Conservation (phyloP, 176 grass and related monocot genomes). For the Lolium rigidum region DNA sequence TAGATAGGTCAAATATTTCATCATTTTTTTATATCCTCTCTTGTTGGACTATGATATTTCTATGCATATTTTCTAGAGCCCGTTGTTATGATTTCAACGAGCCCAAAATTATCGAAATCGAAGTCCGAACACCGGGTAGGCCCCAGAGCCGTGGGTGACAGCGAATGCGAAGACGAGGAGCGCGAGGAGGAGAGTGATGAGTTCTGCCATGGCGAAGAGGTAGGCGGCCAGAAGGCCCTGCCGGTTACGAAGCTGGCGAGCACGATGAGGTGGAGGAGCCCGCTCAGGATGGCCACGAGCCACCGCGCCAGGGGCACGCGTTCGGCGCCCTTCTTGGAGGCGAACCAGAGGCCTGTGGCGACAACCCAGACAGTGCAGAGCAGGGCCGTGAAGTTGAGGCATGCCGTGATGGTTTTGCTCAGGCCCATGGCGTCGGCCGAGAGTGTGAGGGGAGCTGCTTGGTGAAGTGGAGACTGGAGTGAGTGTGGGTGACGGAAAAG, state of each 20-base stretch:
- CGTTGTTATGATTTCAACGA: too few relatives aligned
- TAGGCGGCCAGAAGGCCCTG: constrained; percentile 83
- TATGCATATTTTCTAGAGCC: too few relatives aligned
- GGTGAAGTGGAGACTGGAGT: neutral
- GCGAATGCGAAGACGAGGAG: constrained; percentile 80
- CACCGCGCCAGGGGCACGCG: constrained; percentile 55
- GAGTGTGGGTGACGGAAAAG: too few relatives aligned
- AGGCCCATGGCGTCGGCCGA: constrained; percentile 51
- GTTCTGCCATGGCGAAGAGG: constrained; percentile 85
- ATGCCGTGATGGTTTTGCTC: constrained; percentile 93
- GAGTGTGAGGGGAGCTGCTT: too few relatives aligned
- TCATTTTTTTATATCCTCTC: too few relatives aligned
- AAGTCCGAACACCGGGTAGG: constrained; percentile 43
- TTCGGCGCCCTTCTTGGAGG: constrained; percentile 60
- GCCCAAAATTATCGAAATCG: too few relatives aligned
- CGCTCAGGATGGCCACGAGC: constrained; percentile 39
- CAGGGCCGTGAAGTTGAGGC: constrained; percentile 73
- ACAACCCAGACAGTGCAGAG: constrained; percentile 75
- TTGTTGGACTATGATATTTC: too few relatives aligned
- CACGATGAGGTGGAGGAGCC: constrained; percentile 70
- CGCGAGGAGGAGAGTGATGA: constrained; percentile 68
- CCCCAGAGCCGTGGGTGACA: constrained; percentile 52
- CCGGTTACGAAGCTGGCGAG: constrained; percentile 70
- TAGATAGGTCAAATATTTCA: too few relatives aligned
- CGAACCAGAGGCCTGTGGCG: constrained; percentile 71